These are phyloP conservation scores for Blastomyces gilchristii DNA, from an alignment of 2,329 filamentous ascomycete genomes.

Conservation along the genomic window DNA sequence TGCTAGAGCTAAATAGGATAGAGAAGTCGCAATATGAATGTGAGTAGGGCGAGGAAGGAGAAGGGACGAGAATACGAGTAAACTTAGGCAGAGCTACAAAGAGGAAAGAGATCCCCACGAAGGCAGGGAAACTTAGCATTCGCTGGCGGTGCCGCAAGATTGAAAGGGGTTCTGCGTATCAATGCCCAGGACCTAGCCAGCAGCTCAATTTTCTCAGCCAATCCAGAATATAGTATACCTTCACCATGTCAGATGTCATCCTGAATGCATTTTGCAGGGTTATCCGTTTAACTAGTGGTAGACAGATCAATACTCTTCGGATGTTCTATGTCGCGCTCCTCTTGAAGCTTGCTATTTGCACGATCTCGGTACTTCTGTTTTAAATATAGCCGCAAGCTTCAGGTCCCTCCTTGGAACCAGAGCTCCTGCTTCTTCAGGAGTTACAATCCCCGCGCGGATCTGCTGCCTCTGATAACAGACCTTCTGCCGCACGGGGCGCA, in stretches of 20 bases:
- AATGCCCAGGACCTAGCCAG: not conserved
- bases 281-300: not conserved
- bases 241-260: not conserved
- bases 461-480: slow-evolving; percentile 2
- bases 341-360: not conserved
- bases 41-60: not conserved
- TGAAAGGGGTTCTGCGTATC: not conserved
- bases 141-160: not conserved
- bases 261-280: not conserved
- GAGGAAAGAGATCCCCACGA: not conserved
- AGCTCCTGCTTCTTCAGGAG: slow-evolving; percentile 1
- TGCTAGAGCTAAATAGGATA: not conserved
- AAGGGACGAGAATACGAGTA: not conserved
- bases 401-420: slow-evolving; percentile 5
- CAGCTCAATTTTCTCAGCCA: not conserved
- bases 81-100: not conserved
- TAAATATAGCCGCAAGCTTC: not conserved
- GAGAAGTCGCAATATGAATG: not conserved
- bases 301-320: not conserved
- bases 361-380: not conserved
- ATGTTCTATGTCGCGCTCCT: not conserved
- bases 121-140: not conserved
- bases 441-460: slow-evolving; percentile 4
- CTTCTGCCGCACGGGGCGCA: not conserved
- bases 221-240: not conserved